Base-by-base conservation (phyloP, 495 filamentous ascomycete species). In the Schizothecium vesticola region DNA sequence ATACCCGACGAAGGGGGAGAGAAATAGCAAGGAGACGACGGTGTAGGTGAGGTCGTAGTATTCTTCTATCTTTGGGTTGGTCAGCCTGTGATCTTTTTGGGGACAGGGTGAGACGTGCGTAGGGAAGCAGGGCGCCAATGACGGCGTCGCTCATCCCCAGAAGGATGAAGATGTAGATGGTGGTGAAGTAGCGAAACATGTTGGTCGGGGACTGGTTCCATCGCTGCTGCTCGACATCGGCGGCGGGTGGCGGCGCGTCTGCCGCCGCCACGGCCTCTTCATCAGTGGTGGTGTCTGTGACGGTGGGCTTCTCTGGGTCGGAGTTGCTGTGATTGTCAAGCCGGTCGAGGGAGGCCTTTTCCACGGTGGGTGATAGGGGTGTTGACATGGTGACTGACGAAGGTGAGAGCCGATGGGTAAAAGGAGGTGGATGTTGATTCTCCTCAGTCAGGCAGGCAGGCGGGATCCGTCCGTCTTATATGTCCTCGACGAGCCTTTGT, bases 111-210 rank as follows among this genome's bases (percentile, higher is more conserved):
- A 21, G 26, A 67, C 33, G 29, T 58, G 66, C 31, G 9, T 58
- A 64, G 57, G 61, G 25, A n/a, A 13, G 26, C 77, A 87, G 82
- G 79, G 92, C 91, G 57, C 92, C 92, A 71, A 90, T 90, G 1
- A 90, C 90, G 22, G 89, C 90, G 81, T 97, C 93, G 75, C 92
- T 95, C 72, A 87, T 84, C 8, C 93, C 93, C 86, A 95, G 89
- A 6, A 92, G 85, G 16, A 92, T 79, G 72, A 97, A 95, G 59
- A 79, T 81, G 82, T 86, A 91, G 70, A 91, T 88, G n/a, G 89
- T 88, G 3, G 89, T 78, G 28, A 88, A 76, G 9, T 87, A 83
- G 21, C 92, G 86, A 70, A 80, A 87, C 13, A 88, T 80, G 78
- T 94, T 95, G 22, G 82, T 81, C 12, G 81, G 77, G 2, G 91